These are phyloP conservation scores for Lasiodiplodia hormozganensis DNA, from an alignment of 2,329 filamentous ascomycete genomes.

Conservation along the genomic window DNA sequence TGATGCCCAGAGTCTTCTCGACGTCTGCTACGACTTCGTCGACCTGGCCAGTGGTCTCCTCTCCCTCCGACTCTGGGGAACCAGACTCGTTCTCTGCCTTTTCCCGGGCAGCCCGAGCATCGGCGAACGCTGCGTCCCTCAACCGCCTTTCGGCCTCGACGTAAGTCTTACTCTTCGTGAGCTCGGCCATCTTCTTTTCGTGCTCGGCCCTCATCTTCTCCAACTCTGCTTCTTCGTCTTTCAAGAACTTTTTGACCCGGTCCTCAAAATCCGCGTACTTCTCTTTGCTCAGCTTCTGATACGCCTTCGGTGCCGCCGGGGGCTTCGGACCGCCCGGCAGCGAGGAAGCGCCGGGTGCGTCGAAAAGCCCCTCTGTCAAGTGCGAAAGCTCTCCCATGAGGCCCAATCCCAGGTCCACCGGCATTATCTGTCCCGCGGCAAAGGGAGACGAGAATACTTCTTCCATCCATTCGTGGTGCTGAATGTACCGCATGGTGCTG, in stretches of 20 bases:
- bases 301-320: slow-evolving; percentile 40
- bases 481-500: slow-evolving; percentile 83
- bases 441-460: slow-evolving; percentile 94
- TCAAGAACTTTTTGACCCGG: slow-evolving; percentile 74
- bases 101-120: slow-evolving; percentile 49
- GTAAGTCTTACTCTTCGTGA: slow-evolving; percentile 74
- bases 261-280: slow-evolving; percentile 84
- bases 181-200: slow-evolving; percentile 73
- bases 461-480: slow-evolving; percentile 99
- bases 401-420: slow-evolving; percentile 85
- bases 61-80: slow-evolving; percentile 30
- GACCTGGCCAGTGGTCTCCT: slow-evolving; percentile 55
- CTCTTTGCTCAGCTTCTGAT: slow-evolving; percentile 74
- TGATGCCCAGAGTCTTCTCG: slow-evolving; percentile 72
- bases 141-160: slow-evolving; percentile 79
- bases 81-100: slow-evolving; percentile 56
- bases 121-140: slow-evolving; percentile 67
- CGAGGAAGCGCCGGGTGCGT: slow-evolving; percentile 54
- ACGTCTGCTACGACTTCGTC: slow-evolving; percentile 79
- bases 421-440: slow-evolving; percentile 81
- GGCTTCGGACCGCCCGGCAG: slow-evolving; percentile 37
- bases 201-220: slow-evolving; percentile 84
- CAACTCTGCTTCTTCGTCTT: slow-evolving; percentile 79
- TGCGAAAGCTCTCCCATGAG: slow-evolving; percentile 76
- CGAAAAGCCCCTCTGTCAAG: slow-evolving; percentile 85